Base-by-base conservation (phyloP, 2,329 filamentous ascomycete genomes). In the Fusarium xylarioides region DNA sequence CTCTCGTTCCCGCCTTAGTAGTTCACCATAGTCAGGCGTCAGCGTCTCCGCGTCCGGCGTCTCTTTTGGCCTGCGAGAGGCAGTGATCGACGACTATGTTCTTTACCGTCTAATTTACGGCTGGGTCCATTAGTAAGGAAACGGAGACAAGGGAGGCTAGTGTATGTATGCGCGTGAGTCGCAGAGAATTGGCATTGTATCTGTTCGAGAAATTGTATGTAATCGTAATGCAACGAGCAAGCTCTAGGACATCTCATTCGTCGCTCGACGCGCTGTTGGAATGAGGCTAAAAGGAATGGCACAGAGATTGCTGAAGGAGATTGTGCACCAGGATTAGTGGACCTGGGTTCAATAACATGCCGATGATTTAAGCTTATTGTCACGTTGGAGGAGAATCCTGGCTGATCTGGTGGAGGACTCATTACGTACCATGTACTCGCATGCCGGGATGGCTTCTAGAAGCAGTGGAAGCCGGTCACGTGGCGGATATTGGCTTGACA, bases 281-380 rank as follows among this genome's bases (percentile, higher is more conserved):
- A 71, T 59, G 53, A 57, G 63, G 63, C 52, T 61, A 72, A 72
- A 57, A 59, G 43, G 43, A 63, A 69, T 73, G 66, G 74, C 43
- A 68, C 49, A 63, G 71, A 66, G 57, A 57, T 56, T 53, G 55
- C 35, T 61, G 64, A 66, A 61, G 34, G 66, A 57, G 52, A 65
- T 59, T 43, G 32, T 52, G 49, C 11, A 52, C 64, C 30, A 62
- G 42, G 52, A 54, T 44, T 63, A 61, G 75, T 76, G 73, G 71
- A 56, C 34, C 71, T 32, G 8, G n/a, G 19, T 53, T 53, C 53
- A 66, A 56, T 23, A 38, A 63, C 63, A 70, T 66, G 73, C 67
- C 59, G 75, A 75, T 62, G 69, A 77, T 77, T 77, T 77, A 77
- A 77, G 75, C 75, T 77, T 77, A 77, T 76, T 77, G 65, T 76